Evolutionary conservation across 1,284 basidiomycete species (phyloP), one percentile per base, ranked within the genome.

Genomic region (Fomitopsis schrenkii): DNA sequence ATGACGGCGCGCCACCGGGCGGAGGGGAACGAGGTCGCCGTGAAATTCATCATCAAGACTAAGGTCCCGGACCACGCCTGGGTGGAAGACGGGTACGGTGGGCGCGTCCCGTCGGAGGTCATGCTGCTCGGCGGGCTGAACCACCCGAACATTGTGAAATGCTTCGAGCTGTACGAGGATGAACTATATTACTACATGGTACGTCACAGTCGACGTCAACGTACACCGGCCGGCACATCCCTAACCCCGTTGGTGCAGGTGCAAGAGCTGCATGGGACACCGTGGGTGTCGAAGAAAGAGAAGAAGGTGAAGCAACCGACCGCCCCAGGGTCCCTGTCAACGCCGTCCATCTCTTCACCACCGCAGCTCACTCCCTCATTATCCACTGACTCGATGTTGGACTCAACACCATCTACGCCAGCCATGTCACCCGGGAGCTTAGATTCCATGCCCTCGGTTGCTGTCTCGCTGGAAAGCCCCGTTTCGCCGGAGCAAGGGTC

Each of bases 31-130:
- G 91, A 93, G 73, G 94, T 95, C 46, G 95, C 95, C 0, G 91
- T 97, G 75, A 97, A 97, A 76, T 97, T 97, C 73, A 94, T 97
- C 72, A 86, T 90, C 77, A 94, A 93, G 74, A 81, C 84, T 61
- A 93, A 91, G 72, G 87, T 95, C 4, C 90, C 91, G 0, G 84
- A 86, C 15, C 84, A 91, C 70, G 88, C 90, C 28, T 93, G 92
- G 90, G 85, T 88, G 75, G 77, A 87, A 60, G 88, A 93, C 70
- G 80, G 84, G 53, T 71, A 74, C 26, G 72, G 82, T 57, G 85
- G 87, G 33, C 78, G 78, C 62, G 77, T 96, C 28, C 95, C 95
- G 3, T 86, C 88, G 55, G 95, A 97, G 75, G 85, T 93, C 45
- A 83, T 91, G 74, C 79, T 96, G 17, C 80, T 97, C 55, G 84